Evolutionary conservation across 345 rosid species (phyloP).

Genomic region (Brassica juncea): DNA sequence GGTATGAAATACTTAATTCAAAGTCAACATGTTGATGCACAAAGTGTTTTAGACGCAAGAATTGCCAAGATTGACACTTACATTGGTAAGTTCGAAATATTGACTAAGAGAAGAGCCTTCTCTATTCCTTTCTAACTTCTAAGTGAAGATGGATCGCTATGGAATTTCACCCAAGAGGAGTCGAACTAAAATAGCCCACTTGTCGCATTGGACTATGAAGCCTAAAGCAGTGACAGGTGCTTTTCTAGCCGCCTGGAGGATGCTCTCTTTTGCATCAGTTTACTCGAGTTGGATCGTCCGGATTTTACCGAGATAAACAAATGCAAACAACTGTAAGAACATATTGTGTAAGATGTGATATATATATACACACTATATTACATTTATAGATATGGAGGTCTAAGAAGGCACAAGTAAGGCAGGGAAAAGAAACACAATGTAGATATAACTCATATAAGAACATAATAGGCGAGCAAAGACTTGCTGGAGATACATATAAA

Average conservation of each 20-base stretch:
- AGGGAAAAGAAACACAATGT: not conserved
- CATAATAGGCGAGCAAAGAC: not conserved
- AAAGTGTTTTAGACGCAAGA: not conserved
- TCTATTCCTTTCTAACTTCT: conserved; percentile 92
- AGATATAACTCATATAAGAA: no score
- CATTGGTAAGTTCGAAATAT: conserved; percentile 87
- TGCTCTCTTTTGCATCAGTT: conserved; percentile 85
- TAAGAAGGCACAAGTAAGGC: no score
- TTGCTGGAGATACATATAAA: not conserved
- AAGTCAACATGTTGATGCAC: no score
- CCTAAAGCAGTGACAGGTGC: no score
- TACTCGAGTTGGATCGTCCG: conserved; percentile 86
- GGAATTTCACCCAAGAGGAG: conserved; percentile 85
- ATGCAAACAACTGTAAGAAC: no score
- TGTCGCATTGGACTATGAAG: no score
- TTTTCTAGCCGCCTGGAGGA: no score
- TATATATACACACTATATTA: no score
- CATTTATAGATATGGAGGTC: no score
- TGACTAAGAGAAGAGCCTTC: conserved; percentile 73
- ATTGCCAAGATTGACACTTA: conserved; percentile 40
- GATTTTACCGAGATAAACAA: conserved; percentile 69
- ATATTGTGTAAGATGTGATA: no score
- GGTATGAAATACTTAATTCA: no score
- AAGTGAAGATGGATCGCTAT: conserved; percentile 74
- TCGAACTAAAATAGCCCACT: no score